Base-by-base conservation (phyloP, 1,139 yeast species). In the Wickerhamomyces sp. region DNA sequence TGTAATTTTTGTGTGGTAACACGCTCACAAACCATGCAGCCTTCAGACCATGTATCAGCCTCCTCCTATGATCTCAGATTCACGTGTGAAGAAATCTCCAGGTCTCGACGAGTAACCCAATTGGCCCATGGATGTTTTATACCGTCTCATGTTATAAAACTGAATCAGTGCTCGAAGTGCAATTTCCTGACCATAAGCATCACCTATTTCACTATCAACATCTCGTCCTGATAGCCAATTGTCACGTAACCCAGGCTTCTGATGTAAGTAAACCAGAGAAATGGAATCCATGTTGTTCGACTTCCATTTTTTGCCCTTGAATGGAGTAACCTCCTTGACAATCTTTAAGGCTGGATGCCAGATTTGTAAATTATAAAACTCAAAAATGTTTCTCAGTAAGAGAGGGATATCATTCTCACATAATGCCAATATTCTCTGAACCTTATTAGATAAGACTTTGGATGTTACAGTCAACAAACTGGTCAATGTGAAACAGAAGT, bases 231-330 rank as follows among this genome's bases (percentile, higher is more conserved):
- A 83, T 30, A 93, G 73, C 99, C 99, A 93, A 14, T 54, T 54
- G 59, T 91, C 98, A 49, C 83, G 77, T 43, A 93, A 67, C 15
- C 81, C 78, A 32, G 91, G 69, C 52, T 81, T 77, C 56, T 90
- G 78, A 58, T 88, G 83, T 40, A 93, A 66, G 59, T 87, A 93
- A 2, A 93, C 90, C 50, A 87, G 82, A 0, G 97, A 89, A 8
- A 94, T 88, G 46, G 93, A 69, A 56, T 90, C 96, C 98, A 94
- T 93, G 61, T 93, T 94, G 53, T 81, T 78, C 13, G 90, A 79
- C 56, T 90, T 84, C 99, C 99, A 93, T 63, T 91, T 90, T 49
- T 95, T 79, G 18, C 97, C 97, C 56, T 88, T 91, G 63, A 84
- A 89, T 0, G 98, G 97, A 0, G 91, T 82, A 43, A 90, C 74